Evolutionary conservation across 208 protist species (phyloP).

Genomic region (Porcisia deanei): DNA sequence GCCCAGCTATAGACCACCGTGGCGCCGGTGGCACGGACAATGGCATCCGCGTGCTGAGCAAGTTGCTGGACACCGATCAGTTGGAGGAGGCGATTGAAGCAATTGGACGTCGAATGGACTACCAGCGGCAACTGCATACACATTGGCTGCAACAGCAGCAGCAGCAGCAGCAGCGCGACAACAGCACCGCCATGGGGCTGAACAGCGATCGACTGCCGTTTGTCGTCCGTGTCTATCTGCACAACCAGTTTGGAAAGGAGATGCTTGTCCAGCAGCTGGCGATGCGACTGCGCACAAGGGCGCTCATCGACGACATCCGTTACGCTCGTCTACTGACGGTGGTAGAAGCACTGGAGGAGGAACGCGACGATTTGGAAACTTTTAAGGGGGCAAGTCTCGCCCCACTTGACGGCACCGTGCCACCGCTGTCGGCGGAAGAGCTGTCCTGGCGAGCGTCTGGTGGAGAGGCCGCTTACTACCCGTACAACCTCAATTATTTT

Average conservation of each 20-base stretch:
- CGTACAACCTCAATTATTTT: slow-evolving; percentile 38
- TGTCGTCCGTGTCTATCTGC: slow-evolving; percentile 69
- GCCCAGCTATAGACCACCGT: too few relatives aligned
- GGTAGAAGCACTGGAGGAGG: slow-evolving; percentile 37
- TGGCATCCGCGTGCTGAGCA: slow-evolving; percentile 45
- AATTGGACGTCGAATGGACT: slow-evolving; percentile 64
- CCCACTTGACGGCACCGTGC: not conserved
- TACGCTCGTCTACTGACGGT: slow-evolving; percentile 48
- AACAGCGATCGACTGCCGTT: slow-evolving; percentile 35
- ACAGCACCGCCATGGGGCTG: not conserved
- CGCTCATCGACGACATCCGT: slow-evolving; percentile 58
- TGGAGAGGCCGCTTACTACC: slow-evolving; percentile 38
- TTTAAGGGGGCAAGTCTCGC: not conserved
- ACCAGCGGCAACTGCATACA: slow-evolving; percentile 35
- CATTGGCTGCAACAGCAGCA: not conserved
- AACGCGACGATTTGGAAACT: slow-evolving; percentile 1
- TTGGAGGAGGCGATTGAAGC: slow-evolving; percentile 72
- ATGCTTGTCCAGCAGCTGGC: slow-evolving; percentile 64
- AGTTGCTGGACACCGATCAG: slow-evolving; percentile 63
- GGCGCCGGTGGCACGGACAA: slow-evolving; percentile 5
- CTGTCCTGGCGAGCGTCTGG: slow-evolving; percentile 27
- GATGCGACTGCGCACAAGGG: slow-evolving; percentile 45
- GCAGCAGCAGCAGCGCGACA: not conserved
- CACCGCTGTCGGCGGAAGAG: slow-evolving; percentile 18
- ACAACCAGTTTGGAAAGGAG: slow-evolving; percentile 88